phyloP scores from a whole-genome alignment of 768 basidiomycete genomes.

The Mycena sanguinolenta region DNA sequence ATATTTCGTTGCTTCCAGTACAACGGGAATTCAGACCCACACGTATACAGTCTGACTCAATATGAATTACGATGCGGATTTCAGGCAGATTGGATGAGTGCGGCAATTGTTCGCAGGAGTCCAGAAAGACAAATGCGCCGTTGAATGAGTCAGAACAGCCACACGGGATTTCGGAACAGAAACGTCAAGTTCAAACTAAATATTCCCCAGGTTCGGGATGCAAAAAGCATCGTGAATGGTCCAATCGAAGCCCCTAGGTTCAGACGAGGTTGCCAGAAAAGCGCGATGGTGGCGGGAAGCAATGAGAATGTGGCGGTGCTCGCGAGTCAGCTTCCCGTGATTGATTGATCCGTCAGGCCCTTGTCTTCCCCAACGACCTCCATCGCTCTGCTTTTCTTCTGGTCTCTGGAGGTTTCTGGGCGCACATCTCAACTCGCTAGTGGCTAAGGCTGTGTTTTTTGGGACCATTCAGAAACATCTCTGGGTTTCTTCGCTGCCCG shows the following conservation, averaged over 20 bases:
- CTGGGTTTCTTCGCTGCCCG: not conserved
- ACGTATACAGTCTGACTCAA: not conserved
- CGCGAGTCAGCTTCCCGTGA: not conserved
- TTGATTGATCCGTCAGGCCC: not conserved
- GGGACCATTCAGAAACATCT: slow-evolving; percentile 2
- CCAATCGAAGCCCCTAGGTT: not conserved
- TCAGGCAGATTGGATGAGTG: not conserved
- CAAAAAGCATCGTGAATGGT: not conserved
- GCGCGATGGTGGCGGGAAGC: slow-evolving; percentile 1
- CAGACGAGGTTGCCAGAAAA: not conserved
- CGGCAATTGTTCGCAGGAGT: not conserved
- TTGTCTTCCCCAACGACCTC: slow-evolving; percentile 1
- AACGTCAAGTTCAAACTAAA: no score
- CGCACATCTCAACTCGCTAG: not conserved
- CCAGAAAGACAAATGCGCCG: not conserved
- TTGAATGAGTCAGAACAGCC: slow-evolving; percentile 4
- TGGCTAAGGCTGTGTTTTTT: not conserved
- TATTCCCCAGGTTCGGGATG: not conserved
- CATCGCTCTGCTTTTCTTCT: not conserved
- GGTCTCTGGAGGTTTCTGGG: not conserved
- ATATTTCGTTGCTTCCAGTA: not conserved
- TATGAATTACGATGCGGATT: not conserved
- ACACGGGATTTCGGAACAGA: no score
- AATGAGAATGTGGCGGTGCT: not conserved
- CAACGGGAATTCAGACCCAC: not conserved